Conservation (phyloP, 1,284 basidiomycete genomes). For the Leccinum pachyderme region DNA sequence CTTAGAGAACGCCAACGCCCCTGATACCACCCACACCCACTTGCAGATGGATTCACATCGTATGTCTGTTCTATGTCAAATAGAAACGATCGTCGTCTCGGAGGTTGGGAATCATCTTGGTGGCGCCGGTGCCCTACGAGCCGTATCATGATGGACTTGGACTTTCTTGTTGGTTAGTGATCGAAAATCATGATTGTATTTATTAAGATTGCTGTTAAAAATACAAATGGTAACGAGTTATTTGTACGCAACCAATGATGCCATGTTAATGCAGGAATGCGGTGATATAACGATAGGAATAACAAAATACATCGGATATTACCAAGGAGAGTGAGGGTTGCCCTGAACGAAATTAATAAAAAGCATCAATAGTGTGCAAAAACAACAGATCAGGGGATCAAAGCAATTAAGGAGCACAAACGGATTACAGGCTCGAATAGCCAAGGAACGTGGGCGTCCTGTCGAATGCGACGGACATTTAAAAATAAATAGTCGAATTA, state of each 20-base stretch:
- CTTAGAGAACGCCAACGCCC: constrained; percentile 1
- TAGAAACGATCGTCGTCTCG: constrained; percentile 18
- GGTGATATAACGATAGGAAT: constrained; percentile 9
- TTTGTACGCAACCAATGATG: constrained; percentile 4
- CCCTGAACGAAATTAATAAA: constrained; percentile 10
- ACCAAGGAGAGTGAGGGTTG: constrained; percentile 8
- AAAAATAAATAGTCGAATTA: neutral
- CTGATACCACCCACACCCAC: neutral
- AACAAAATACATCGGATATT: neutral
- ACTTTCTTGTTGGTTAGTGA: neutral
- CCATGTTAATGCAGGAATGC: constrained; percentile 11
- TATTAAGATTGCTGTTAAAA: constrained; percentile 17
- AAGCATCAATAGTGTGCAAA: constrained; percentile 14
- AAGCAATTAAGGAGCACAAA: neutral
- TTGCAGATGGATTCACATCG: constrained; percentile 2
- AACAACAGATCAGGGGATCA: neutral
- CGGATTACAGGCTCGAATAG: constrained; percentile 1
- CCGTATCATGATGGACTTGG: too few species aligned
- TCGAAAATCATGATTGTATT: neutral
- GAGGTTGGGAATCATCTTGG: constrained; percentile 5
- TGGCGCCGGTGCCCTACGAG: too few species aligned
- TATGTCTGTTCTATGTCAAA: constrained; percentile 14
- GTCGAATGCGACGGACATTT: constrained; percentile 12
- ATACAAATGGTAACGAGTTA: constrained; percentile 16
- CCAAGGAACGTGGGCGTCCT: constrained; percentile 24